Evolutionary conservation across 148 eudicot genomes (phyloP).

Genomic region (Vaccinium vitisidaea): DNA sequence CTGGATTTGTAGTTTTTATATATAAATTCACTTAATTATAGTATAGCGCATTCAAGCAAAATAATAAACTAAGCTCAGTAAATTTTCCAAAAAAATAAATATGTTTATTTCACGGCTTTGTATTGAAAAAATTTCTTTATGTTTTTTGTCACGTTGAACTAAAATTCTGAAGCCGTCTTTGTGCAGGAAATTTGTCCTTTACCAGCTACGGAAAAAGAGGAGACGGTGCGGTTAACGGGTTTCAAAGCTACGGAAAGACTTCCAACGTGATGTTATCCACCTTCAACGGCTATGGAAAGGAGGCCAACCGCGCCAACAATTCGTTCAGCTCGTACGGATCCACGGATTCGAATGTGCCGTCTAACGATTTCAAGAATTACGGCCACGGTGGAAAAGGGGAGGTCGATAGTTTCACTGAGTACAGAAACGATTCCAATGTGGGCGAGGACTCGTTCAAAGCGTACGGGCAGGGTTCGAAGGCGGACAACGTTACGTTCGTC

Average conservation of each 20-base stretch:
- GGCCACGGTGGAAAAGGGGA: conserved; percentile 35
- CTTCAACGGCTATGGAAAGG: conserved; percentile 28
- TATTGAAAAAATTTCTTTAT: too few species aligned
- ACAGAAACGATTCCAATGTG: conserved; percentile 46
- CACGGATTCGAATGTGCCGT: conserved; percentile 34
- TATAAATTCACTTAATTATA: too few species aligned
- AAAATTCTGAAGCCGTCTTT: too few species aligned
- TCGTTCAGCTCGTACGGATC: conserved; percentile 37
- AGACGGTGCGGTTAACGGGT: conserved; percentile 24
- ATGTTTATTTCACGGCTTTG: too few species aligned
- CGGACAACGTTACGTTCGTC: conserved; percentile 31
- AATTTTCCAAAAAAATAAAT: too few species aligned
- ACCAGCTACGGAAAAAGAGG: conserved; percentile 44
- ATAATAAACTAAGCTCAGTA: too few species aligned
- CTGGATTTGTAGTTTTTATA: too few species aligned
- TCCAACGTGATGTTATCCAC: conserved; percentile 38
- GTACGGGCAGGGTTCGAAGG: conserved; percentile 40
- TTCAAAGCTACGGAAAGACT: conserved; percentile 29
- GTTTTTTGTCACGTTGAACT: too few species aligned
- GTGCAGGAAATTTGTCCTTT: conserved; percentile 33
- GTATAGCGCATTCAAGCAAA: too few species aligned
- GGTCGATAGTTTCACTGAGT: conserved; percentile 27
- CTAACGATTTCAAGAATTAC: conserved; percentile 35
- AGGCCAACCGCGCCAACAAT: conserved; percentile 32
- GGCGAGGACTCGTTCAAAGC: conserved; percentile 43